Base-by-base conservation (phyloP, 1,139 yeast genomes). In the Ogataea hybrid region DNA sequence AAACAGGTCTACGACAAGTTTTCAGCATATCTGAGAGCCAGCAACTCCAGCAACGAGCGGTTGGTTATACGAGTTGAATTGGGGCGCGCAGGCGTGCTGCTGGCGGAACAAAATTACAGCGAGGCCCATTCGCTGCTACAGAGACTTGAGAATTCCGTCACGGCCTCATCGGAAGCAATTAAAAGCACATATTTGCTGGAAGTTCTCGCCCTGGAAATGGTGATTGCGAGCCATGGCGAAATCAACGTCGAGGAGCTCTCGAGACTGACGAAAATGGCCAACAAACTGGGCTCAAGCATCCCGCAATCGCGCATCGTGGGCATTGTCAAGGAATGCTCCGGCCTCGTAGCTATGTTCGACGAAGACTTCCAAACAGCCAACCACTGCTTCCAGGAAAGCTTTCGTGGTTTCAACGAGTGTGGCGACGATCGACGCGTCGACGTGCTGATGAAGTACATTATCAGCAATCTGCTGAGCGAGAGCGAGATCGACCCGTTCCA, bases 281-380 rank as follows among this genome's bases (percentile, higher is more conserved):
- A 50, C 18, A 30, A 37, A 4, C 43, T 51, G 9, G 47, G 49
- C 3, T 70, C 84, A 0, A 87, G 87, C 1, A 81, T 84, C 6
- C 84, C 89, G 0, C 94, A 86, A 54, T 90, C 95, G 0, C 67
- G 75, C 37, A 79, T 83, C 29, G 68, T 81, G 56, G 95, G 92
- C 1, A 74, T 81, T 8, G 75, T 86, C 27, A 71, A 79, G 46
- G 92, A 85, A 57, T 81, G 88, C 54, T 88, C 89, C 1, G 95
- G 88, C 2, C 74, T 79, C 48, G 73, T 84, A 52, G 75, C 77
- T 44, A 79, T 84, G 71, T 70, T 75, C 50, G 73, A 78, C 38
- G 71, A 74, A 12, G 76, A 79, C 49, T 86, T 75, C 69, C 79
- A 75, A 35, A 63, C 64, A 39, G 88, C 95, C 0, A 71, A 85